Evolutionary conservation across 345 rosid genomes (phyloP), one percentile per base, ranked within the genome.

Genomic region (Dipteronia dyeriana): DNA sequence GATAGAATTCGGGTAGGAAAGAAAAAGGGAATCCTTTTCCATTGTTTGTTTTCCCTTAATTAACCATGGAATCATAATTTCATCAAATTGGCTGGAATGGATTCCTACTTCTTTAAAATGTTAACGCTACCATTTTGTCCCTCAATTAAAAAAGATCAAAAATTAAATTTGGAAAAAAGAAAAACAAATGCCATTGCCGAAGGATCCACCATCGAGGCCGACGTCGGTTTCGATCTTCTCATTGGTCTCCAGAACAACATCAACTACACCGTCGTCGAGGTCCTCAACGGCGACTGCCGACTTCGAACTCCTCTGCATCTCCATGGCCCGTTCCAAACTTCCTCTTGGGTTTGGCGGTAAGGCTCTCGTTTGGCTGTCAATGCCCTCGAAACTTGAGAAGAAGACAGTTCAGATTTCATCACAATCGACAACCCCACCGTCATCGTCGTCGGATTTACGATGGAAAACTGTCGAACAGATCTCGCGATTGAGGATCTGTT

Each of bases 171-270:
- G 2, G n/a, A 29, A 31, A 31, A 31, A 31, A 29, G 2, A 29
- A 29, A 29, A 29, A 29, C 38, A 31, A 31, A 31, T 5, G 38
- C 38, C 38, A 31, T 0, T 4, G 4, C 5, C 38, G 5, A 5
- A 31, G 38, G 38, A 31, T 31, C 38, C 38, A 3, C 97, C 0
- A 88, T 95, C 12, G 99, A 93, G 78, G 96, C 96, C 1, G 99
- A 95, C 78, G 95, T 93, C 39, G 98, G 98, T n/a, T n/a, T n/a
- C n/a, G n/a, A n/a, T 14, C 96, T 95, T 62, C 94, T 97, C 60
- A 95, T 95, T 38, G 97, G 92, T 84, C 98, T 95, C 41, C 91
- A 95, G 83, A 95, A 92, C 78, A 94, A 97, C 16, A 96, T 93
- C 74, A 95, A 95, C 74, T 95, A 95, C 84, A 93, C 99, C 11